These are phyloP conservation scores for Cryphonectria nitschkei DNA, from an alignment of 2,329 filamentous ascomycete genomes.

Conservation along the genomic window DNA sequence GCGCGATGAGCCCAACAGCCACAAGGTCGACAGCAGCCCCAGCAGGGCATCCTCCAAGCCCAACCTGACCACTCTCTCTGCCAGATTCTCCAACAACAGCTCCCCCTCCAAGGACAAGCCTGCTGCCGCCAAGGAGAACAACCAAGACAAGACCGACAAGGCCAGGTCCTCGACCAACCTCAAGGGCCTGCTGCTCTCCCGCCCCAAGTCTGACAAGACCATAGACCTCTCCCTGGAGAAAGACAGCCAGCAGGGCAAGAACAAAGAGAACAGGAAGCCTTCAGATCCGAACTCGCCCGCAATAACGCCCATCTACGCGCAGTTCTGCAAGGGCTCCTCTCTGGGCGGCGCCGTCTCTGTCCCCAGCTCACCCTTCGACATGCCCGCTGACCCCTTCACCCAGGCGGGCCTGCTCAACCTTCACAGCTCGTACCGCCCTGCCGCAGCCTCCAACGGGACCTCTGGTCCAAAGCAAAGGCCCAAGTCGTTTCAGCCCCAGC, in stretches of 20 bases:
- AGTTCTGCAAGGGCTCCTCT: slow-evolving; percentile 60
- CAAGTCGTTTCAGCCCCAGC: slow-evolving; percentile 53
- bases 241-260: slow-evolving; percentile 55
- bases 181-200: slow-evolving; percentile 73
- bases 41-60: slow-evolving; percentile 48
- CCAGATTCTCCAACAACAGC: slow-evolving; percentile 39
- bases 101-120: slow-evolving; percentile 37
- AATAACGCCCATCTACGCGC: slow-evolving; percentile 77
- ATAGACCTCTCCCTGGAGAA: slow-evolving; percentile 59
- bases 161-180: slow-evolving; percentile 83
- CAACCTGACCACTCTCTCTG: slow-evolving; percentile 46
- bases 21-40: slow-evolving; percentile 10
- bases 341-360: slow-evolving; percentile 35
- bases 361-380: slow-evolving; percentile 24
- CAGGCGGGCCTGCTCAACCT: slow-evolving; percentile 27
- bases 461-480: slow-evolving; percentile 48
- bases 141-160: slow-evolving; percentile 71
- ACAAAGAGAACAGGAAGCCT: slow-evolving; percentile 84
- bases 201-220: slow-evolving; percentile 74
- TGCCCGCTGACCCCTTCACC: slow-evolving; percentile 23
- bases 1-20: not conserved
- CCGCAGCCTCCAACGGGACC: slow-evolving; percentile 16
- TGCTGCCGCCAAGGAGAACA: slow-evolving; percentile 43
- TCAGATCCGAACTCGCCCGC: slow-evolving; percentile 45
- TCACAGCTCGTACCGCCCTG: slow-evolving; percentile 30